phyloP scores from a whole-genome alignment of 352 stramenopile genomes.

The Phytophthora citricola region DNA sequence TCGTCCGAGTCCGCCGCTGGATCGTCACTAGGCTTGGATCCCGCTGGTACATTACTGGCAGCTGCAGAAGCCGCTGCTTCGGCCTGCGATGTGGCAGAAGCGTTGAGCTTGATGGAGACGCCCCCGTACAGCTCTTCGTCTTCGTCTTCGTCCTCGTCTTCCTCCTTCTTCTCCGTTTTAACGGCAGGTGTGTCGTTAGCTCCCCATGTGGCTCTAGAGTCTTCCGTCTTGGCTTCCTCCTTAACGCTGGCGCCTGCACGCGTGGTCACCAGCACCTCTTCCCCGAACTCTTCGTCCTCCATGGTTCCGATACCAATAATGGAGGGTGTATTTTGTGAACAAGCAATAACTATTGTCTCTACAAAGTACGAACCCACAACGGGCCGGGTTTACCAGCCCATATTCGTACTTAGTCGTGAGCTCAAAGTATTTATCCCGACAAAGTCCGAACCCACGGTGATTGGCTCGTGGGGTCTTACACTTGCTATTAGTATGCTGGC shows the following conservation, averaged over 20 bases:
- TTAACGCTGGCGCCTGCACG: conserved; percentile 20
- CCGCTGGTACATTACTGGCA: neutral
- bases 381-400: conserved; percentile 7
- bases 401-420: conserved; percentile 10
- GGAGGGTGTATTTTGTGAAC: conserved; percentile 7
- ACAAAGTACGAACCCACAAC: conserved; percentile 4
- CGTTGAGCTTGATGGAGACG: conserved; percentile 75
- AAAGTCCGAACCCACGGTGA: conserved; percentile 25
- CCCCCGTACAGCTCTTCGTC: conserved; percentile 82
- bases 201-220: conserved; percentile 38
- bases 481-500: conserved; percentile 76
- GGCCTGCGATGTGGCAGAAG: conserved; percentile 37
- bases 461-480: conserved; percentile 35
- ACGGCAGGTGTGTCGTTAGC: neutral
- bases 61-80: conserved; percentile 23
- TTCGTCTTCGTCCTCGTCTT: conserved; percentile 75
- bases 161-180: conserved; percentile 31
- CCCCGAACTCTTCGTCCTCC: conserved; percentile 84
- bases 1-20: conserved; percentile 71
- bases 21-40: conserved; percentile 15
- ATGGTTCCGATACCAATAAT: conserved; percentile 11
- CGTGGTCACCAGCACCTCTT: conserved; percentile 73
- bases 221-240: conserved; percentile 40
- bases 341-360: neutral
- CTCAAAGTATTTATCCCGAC: neutral